phyloP scores from a whole-genome alignment of 208 protist species.

The Wallacemonas rigidus region DNA sequence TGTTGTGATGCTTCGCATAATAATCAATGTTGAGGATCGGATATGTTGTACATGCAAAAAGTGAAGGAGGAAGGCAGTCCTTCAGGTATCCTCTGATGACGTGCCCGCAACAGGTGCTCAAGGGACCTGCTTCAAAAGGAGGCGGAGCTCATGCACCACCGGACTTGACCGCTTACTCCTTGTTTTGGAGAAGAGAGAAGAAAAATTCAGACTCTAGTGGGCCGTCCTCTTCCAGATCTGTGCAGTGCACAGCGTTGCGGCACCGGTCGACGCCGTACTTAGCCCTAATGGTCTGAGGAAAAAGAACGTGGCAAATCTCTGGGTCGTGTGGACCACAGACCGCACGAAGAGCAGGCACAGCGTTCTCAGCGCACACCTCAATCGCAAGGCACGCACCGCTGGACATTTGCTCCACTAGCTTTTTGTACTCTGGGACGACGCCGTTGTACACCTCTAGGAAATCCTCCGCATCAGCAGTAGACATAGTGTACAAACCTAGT shows the following conservation, averaged over 20 bases:
- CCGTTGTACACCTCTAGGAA: constrained; percentile 98
- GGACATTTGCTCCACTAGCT: constrained; percentile 91
- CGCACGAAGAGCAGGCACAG: constrained; percentile 72
- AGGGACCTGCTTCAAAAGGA: not conserved
- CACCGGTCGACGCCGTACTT: constrained; percentile 89
- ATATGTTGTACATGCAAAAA: constrained; percentile 19
- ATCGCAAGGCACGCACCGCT: constrained; percentile 89
- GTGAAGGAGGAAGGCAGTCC: not conserved
- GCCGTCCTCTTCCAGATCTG: constrained; percentile 96
- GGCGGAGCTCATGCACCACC: no score
- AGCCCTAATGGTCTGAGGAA: constrained; percentile 93
- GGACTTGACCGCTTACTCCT: constrained; percentile 17
- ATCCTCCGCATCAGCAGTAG: constrained; percentile 90
- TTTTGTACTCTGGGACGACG: constrained; percentile 94
- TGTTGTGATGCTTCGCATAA: not conserved
- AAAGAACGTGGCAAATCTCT: constrained; percentile 88
- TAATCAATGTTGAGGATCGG: not conserved
- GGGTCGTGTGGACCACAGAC: constrained; percentile 93
- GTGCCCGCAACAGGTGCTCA: not conserved
- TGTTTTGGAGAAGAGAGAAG: constrained; percentile 90
- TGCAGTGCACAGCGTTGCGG: constrained; percentile 95
- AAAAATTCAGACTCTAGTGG: constrained; percentile 95
- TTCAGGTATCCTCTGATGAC: no score
- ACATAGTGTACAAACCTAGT: constrained; percentile 89
- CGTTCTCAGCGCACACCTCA: constrained; percentile 89